phyloP scores from a whole-genome alignment of 2,329 filamentous ascomycete genomes.

The Penicillium frequentans region DNA sequence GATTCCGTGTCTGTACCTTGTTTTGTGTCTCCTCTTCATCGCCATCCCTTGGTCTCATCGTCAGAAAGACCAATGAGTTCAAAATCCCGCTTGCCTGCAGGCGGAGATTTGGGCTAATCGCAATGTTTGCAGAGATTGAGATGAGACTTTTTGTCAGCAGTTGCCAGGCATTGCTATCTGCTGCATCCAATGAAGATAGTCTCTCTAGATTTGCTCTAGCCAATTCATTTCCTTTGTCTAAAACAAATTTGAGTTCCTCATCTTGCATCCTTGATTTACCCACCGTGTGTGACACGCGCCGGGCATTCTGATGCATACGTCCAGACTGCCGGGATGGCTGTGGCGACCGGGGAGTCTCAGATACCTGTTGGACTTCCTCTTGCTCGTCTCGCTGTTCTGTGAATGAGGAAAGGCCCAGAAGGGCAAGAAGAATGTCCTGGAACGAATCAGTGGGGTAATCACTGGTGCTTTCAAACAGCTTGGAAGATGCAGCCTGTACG shows the following conservation, averaged over 20 bases:
- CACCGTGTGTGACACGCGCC: conserved; percentile 42
- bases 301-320: conserved; percentile 37
- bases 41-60: conserved; percentile 41
- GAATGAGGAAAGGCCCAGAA: conserved; percentile 66
- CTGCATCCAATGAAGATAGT: conserved; percentile 63
- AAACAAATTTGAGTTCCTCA: conserved; percentile 53
- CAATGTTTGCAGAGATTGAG: conserved; percentile 42
- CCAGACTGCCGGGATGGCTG: conserved; percentile 27
- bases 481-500: conserved; percentile 81
- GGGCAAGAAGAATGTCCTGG: conserved; percentile 69
- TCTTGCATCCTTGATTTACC: conserved; percentile 44
- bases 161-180: conserved; percentile 73
- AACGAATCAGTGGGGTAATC: conserved; percentile 88
- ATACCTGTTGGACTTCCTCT: conserved; percentile 53
- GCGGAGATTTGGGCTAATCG: conserved; percentile 41
- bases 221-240: conserved; percentile 72
- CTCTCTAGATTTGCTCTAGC: conserved; percentile 73
- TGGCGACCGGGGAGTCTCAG: conserved; percentile 40
- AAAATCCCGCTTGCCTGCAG: conserved; percentile 64
- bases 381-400: conserved; percentile 48
- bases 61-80: conserved; percentile 43
- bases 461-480: conserved; percentile 86
- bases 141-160: conserved; percentile 60
- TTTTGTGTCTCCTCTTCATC: conserved; percentile 51
- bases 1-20: conserved; percentile 68